Conservation (phyloP, 1,139 yeast genomes). For the Scheffersomyces insectosa region DNA sequence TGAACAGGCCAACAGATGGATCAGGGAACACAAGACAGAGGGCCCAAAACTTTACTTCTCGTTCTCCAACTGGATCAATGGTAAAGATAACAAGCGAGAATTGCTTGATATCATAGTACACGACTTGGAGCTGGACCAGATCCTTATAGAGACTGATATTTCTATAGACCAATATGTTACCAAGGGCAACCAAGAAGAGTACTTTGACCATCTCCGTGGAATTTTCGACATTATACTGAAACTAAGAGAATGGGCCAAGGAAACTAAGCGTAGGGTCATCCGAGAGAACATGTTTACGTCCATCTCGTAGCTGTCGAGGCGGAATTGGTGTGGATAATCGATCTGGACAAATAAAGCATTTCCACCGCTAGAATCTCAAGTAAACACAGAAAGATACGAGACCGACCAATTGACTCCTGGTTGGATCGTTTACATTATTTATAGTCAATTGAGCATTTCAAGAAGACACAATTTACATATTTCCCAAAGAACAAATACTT, state of each 20-base stretch:
- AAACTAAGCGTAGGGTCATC: too few species aligned
- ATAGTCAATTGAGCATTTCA: too few species aligned
- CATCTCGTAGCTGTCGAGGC: too few species aligned
- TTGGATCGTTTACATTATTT: too few species aligned
- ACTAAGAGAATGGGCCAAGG: neutral
- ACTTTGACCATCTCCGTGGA: conserved; percentile 18
- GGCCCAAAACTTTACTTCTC: conserved; percentile 47
- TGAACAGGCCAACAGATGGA: conserved; percentile 64
- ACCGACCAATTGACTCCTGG: too few species aligned
- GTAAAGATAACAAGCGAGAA: conserved; percentile 22
- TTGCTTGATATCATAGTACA: conserved; percentile 26
- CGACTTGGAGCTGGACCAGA: conserved; percentile 21
- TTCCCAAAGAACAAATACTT: too few species aligned
- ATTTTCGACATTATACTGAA: conserved; percentile 14
- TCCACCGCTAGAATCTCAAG: too few species aligned
- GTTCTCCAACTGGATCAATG: conserved; percentile 63
- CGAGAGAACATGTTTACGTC: too few species aligned
- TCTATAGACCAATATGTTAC: conserved; percentile 29
- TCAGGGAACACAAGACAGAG: conserved; percentile 25
- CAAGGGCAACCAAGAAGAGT: conserved; percentile 11
- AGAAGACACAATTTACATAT: too few species aligned
- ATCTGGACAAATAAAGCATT: too few species aligned
- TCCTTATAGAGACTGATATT: conserved; percentile 41
- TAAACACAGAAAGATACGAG: too few species aligned
- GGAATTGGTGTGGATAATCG: too few species aligned